These are phyloP conservation scores for Saccharomyces paradoxus DNA, from an alignment of 805 yeast genomes.

Conservation along the genomic window DNA sequence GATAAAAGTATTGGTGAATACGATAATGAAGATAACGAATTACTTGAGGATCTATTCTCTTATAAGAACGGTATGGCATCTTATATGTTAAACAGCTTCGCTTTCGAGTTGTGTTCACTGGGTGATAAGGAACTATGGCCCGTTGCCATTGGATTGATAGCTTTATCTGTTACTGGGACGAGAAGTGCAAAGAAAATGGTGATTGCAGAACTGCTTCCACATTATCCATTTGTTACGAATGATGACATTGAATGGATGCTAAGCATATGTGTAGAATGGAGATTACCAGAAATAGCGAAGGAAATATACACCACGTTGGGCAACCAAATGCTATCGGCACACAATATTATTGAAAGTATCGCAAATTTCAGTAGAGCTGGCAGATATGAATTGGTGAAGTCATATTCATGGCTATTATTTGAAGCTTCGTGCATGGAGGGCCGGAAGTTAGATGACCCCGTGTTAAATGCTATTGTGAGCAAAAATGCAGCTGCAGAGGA, in stretches of 20 bases:
- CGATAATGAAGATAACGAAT: constrained; percentile 15
- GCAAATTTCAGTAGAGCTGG: constrained; percentile 57
- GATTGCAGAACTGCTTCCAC: constrained; percentile 52
- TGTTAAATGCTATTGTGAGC: constrained; percentile 43
- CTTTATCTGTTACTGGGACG: constrained; percentile 37
- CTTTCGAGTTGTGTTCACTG: constrained; percentile 24
- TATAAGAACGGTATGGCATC: constrained; percentile 39
- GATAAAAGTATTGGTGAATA: constrained; percentile 10
- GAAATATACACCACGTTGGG: constrained; percentile 46
- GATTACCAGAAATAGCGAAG: constrained; percentile 49
- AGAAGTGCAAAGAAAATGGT: constrained; percentile 29
- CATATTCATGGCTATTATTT: constrained; percentile 52
- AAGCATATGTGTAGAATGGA: constrained; percentile 61
- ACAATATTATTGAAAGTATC: constrained; percentile 54
- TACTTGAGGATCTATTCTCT: constrained; percentile 26
- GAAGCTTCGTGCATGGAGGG: constrained; percentile 50
- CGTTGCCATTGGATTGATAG: constrained; percentile 59
- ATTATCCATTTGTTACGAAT: constrained; percentile 51
- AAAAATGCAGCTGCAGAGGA: constrained; percentile 21
- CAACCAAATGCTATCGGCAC: constrained; percentile 42
- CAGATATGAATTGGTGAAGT: constrained; percentile 43
- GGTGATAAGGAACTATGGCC: constrained; percentile 47
- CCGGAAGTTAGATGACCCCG: constrained; percentile 46
- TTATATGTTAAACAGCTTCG: constrained; percentile 26
- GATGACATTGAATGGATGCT: constrained; percentile 78